These are phyloP conservation scores for Harringtonia lauricola DNA, from an alignment of 2,329 filamentous ascomycete genomes.

Conservation along the genomic window DNA sequence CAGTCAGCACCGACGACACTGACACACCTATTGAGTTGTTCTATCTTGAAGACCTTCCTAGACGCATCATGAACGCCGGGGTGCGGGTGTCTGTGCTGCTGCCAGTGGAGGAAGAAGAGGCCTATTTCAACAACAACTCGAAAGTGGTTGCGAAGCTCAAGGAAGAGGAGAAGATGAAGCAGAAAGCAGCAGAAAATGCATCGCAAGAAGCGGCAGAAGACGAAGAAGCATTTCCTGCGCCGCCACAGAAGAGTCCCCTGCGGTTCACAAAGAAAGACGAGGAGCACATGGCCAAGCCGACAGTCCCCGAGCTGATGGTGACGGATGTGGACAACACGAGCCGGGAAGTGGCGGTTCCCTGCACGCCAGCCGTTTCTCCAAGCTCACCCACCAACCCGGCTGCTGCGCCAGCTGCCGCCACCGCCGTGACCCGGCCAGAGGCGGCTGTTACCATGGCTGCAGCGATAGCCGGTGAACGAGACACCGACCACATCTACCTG, in stretches of 20 bases:
- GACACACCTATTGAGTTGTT: slow-evolving; percentile 37
- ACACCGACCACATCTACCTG: slow-evolving; percentile 32
- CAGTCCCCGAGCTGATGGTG: slow-evolving; percentile 29
- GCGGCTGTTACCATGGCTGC: slow-evolving; percentile 1
- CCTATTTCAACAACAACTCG: slow-evolving; percentile 10
- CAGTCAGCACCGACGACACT: slow-evolving; percentile 16
- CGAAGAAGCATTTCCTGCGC: slow-evolving; percentile 17
- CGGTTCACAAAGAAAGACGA: slow-evolving; percentile 8
- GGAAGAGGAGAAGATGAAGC: not conserved
- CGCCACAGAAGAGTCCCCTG: slow-evolving; percentile 19
- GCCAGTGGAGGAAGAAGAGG: slow-evolving; percentile 17
- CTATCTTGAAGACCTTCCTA: slow-evolving; percentile 35
- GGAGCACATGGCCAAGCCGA: slow-evolving; percentile 13
- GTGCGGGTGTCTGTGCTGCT: slow-evolving; percentile 18
- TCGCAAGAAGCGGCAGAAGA: slow-evolving; percentile 6
- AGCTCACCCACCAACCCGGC: no score
- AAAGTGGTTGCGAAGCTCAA: not conserved
- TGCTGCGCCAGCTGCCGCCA: no score
- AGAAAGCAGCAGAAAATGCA: no score
- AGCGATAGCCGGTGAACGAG: slow-evolving; percentile 16
- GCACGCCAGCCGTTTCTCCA: not conserved
- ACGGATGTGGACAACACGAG: slow-evolving; percentile 9
- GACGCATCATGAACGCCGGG: slow-evolving; percentile 28
- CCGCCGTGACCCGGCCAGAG: no score
- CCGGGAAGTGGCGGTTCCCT: not conserved